phyloP scores from a whole-genome alignment of 306 rosid species.

The Cercis canadensis region DNA sequence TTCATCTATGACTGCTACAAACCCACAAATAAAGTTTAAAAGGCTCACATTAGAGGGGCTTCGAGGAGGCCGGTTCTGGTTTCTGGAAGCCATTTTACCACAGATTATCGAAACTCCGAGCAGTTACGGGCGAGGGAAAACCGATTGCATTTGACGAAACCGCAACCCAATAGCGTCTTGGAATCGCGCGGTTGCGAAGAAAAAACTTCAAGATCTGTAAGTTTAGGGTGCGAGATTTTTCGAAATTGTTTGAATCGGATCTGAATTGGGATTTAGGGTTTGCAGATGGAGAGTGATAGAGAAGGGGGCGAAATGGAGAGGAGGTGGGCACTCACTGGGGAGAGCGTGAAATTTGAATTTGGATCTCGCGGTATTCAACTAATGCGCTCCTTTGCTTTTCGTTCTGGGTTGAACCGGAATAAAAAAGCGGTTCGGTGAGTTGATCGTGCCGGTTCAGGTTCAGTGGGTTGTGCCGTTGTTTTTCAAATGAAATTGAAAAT shows the following conservation, averaged over 20 bases:
- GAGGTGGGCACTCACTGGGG: neutral
- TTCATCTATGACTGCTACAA: neutral
- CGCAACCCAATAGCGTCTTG: neutral
- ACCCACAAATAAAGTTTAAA: neutral
- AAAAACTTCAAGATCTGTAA: too few relatives aligned
- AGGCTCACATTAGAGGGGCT: conserved; percentile 67
- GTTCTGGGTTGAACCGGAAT: conserved; percentile 34
- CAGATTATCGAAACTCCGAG: neutral
- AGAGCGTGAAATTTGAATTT: conserved; percentile 66
- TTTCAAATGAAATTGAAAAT: conserved; percentile 31
- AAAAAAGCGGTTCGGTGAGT: neutral
- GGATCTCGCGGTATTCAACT: conserved; percentile 46
- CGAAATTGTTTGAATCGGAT: neutral
- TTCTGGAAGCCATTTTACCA: conserved; percentile 69
- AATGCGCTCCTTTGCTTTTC: conserved; percentile 41
- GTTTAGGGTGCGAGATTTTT: too few relatives aligned
- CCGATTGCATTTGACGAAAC: conserved; percentile 2
- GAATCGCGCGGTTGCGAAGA: too few relatives aligned
- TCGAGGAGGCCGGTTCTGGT: conserved; percentile 84
- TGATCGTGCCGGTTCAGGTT: conserved; percentile 19
- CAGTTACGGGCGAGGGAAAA: neutral
- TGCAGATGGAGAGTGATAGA: conserved; percentile 25
- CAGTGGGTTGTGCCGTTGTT: neutral
- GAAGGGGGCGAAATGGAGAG: neutral
- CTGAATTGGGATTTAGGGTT: conserved; percentile 53